Evolutionary conservation across 2,329 filamentous ascomycete species (phyloP), one percentile per base, ranked within the genome.

Genomic region (Monascus ruber): DNA sequence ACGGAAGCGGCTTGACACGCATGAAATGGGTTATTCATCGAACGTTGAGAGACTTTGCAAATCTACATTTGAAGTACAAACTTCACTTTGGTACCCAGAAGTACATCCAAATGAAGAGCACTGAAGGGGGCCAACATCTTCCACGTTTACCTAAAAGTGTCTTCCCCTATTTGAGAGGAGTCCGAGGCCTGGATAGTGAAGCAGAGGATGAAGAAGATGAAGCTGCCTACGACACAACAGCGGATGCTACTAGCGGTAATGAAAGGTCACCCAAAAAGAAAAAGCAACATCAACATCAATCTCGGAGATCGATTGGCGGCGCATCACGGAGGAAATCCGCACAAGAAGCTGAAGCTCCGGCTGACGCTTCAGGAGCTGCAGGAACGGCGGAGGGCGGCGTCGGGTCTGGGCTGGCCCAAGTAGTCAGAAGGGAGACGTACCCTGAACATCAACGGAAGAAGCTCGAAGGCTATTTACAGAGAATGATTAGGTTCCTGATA

Each of bases 11-110:
- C 0, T 77, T 91, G 40, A 95, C 89, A 39, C 77, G 91, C 41
- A 96, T 98, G 93, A 85, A 85, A 56, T 98, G 91, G 91, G 81
- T 85, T 11, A 85, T 98, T 42, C 80, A 86, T 52, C 77, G 91
- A 39, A 88, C 85, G 6, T 75, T 96, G 31, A 74, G 79, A 50
- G 91, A 98, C 57, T 94, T 98, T 51, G 78, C 85, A 50, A 94
- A 95, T 52, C 70, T 98, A 29, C 91, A 98, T 63, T 71, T 87
- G 54, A 88, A 93, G 51, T 98, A 96, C 72, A 94, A 91, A 58
- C 71, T 94, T 39, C 82, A 88, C 42, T 76, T 84, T 42, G 80
- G 83, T 44, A 88, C 86, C 43, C 85, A 94, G 48, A 86, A 85
- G 49, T 85, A 89, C 48, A 77, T 86, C 29, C 77, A 84, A 49